Conservation (phyloP, 2,329 filamentous ascomycete genomes). For the Tympanopsis confertula region DNA sequence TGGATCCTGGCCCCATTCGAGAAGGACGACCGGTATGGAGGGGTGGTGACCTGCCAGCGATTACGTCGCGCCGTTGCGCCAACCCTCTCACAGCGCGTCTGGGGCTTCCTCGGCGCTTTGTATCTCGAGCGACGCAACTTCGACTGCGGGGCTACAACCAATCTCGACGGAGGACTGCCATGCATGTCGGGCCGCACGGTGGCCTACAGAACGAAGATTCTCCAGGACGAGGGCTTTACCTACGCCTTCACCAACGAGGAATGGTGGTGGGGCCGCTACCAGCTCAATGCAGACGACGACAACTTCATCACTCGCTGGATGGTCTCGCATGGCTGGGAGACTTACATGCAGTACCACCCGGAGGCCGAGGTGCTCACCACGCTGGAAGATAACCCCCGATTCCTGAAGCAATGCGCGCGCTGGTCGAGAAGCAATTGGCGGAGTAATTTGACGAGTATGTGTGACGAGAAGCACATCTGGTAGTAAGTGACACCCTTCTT, state of each 20-base stretch:
- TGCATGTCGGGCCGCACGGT: constrained; percentile 57
- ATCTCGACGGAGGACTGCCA: constrained; percentile 54
- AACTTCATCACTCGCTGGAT: constrained; percentile 63
- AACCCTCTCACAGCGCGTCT: constrained; percentile 23
- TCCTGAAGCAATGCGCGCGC: constrained; percentile 53
- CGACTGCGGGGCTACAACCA: constrained; percentile 55
- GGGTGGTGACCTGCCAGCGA: constrained; percentile 54
- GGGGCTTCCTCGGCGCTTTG: constrained; percentile 50
- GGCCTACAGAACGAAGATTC: constrained; percentile 52
- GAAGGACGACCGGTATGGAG: constrained; percentile 42
- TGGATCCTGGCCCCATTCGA: constrained; percentile 60
- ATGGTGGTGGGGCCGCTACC: constrained; percentile 39
- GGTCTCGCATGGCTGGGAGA: constrained; percentile 53
- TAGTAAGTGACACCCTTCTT: constrained; percentile 31
- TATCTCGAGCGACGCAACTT: constrained; percentile 58
- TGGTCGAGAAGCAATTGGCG: constrained; percentile 63
- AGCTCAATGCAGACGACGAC: constrained; percentile 58
- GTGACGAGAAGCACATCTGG: constrained; percentile 53
- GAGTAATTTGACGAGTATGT: constrained; percentile 56
- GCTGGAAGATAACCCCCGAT: constrained; percentile 50
- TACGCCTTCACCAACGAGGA: constrained; percentile 55
- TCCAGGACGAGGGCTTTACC: constrained; percentile 52
- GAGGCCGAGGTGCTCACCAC: constrained; percentile 55
- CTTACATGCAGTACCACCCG: constrained; percentile 55
- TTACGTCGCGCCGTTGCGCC: constrained; percentile 39